phyloP scores from a whole-genome alignment of 108 stramenopile genomes.

The Cyclotella distinguenda region DNA sequence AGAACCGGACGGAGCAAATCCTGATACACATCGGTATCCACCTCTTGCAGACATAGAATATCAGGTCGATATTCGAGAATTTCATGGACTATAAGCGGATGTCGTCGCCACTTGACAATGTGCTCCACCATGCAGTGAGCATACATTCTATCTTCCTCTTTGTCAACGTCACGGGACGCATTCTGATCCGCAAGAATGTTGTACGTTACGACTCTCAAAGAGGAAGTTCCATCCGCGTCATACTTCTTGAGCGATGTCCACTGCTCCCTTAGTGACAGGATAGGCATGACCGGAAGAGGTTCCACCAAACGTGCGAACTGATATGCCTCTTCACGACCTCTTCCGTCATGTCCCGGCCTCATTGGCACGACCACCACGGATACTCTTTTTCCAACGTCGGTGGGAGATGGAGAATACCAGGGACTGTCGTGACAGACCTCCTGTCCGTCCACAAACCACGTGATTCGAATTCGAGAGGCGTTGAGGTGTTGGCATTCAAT shows the following conservation, averaged over 20 bases:
- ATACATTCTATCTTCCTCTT: constrained; percentile 33
- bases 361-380: constrained; percentile 28
- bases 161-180: constrained; percentile 36
- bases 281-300: constrained; percentile 32
- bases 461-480: constrained; percentile 48
- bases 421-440: constrained; percentile 19
- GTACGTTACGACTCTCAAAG: constrained; percentile 65
- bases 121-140: constrained; percentile 49
- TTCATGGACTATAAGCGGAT: constrained; percentile 72
- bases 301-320: constrained; percentile 30
- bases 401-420: constrained; percentile 25
- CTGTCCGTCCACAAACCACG: constrained; percentile 60
- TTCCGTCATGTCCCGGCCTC: constrained; percentile 39
- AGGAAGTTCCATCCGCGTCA: constrained; percentile 2
- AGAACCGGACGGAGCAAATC: constrained; percentile 34
- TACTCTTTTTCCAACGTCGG: constrained; percentile 38
- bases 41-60: constrained; percentile 78
- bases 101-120: constrained; percentile 49
- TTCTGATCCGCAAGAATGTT: constrained; percentile 81
- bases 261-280: constrained; percentile 33
- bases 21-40: constrained; percentile 52
- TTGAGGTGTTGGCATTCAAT: constrained; percentile 43
- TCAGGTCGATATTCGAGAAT: constrained; percentile 66
- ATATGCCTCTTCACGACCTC: constrained; percentile 37
- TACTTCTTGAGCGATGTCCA: neutral